Percentiles rank a stretch among this genome's conserved stretches.
These are phyloP conservation scores for Annona squamosa DNA, from an alignment of 164 flowering plant genomes.

Conservation along the genomic window DNA sequence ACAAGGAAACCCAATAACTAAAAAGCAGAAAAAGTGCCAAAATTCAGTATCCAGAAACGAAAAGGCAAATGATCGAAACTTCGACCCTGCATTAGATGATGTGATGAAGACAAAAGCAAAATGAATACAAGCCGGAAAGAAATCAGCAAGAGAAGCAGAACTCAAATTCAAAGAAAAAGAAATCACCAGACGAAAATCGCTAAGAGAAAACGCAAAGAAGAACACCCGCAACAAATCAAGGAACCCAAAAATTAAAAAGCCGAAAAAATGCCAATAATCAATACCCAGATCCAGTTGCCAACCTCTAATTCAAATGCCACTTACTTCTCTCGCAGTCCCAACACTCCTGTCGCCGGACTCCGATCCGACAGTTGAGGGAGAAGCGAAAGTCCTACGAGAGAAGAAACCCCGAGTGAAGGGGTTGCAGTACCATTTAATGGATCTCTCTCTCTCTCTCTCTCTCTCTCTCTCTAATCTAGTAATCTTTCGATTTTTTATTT, in stretches of 20 bases:
- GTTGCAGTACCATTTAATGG: not conserved
- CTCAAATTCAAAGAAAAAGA: not conserved
- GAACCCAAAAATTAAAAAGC: not conserved
- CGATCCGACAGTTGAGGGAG: not conserved
- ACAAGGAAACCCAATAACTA: not conserved
- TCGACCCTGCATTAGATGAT: not conserved
- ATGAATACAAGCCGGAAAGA: not conserved
- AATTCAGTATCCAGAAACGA: not conserved
- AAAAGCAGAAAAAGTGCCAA: not conserved
- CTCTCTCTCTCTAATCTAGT: not conserved
- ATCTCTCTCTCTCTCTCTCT: not conserved
- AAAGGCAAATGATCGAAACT: not conserved
- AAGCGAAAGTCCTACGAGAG: constrained; percentile 7
- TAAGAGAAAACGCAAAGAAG: not conserved
- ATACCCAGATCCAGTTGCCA: constrained; percentile 4
- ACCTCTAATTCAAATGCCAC: not conserved
- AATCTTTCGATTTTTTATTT: not conserved
- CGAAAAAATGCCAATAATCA: not conserved
- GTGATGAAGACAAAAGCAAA: not conserved
- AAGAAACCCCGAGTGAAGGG: constrained; percentile 19
- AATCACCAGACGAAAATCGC: not conserved
- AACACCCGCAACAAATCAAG: not conserved
- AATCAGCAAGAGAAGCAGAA: not conserved
- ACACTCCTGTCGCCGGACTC: not conserved
- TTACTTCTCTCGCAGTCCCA: not conserved